Conservation (phyloP, 768 basidiomycete species). For the Trametes elegans region DNA sequence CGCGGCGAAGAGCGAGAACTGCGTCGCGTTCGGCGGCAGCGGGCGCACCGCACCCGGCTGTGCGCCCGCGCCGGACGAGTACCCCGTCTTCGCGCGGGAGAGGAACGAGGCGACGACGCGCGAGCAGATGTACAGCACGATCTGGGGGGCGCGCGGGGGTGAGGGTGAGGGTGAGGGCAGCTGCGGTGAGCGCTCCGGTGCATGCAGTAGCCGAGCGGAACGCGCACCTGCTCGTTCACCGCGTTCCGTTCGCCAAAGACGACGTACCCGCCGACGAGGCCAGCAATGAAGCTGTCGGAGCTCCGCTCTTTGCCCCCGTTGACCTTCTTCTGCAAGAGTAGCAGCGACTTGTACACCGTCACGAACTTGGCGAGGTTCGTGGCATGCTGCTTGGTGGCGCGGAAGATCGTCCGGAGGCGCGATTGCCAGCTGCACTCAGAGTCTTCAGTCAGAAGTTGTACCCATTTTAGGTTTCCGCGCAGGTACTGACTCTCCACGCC, state of each 20-base stretch:
- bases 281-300: conserved; percentile 89
- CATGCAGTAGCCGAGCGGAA: no score
- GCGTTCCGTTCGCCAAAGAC: conserved; percentile 85
- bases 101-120: conserved; percentile 91
- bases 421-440: conserved; percentile 57
- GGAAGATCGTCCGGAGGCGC: conserved; percentile 67
- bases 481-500: conserved; percentile 78
- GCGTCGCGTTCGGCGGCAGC: conserved; percentile 77
- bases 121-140: conserved; percentile 94
- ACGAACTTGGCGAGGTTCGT: conserved; percentile 93
- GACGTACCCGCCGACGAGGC: conserved; percentile 86
- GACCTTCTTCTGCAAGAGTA: conserved; percentile 77
- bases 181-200: neutral
- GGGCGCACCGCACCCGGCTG: conserved; percentile 55
- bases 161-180: neutral
- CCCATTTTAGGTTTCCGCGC: neutral
- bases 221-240: conserved; percentile 85
- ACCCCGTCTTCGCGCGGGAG: conserved; percentile 65
- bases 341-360: conserved; percentile 82
- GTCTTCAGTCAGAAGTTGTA: conserved; percentile 15
- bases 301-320: conserved; percentile 82
- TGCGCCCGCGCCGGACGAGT: conserved; percentile 44
- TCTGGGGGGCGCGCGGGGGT: conserved; percentile 45
- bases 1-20: conserved; percentile 87
- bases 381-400: conserved; percentile 88